phyloP scores from a whole-genome alignment of 2,329 filamentous ascomycete species.

The Apiospora pterosperma region DNA sequence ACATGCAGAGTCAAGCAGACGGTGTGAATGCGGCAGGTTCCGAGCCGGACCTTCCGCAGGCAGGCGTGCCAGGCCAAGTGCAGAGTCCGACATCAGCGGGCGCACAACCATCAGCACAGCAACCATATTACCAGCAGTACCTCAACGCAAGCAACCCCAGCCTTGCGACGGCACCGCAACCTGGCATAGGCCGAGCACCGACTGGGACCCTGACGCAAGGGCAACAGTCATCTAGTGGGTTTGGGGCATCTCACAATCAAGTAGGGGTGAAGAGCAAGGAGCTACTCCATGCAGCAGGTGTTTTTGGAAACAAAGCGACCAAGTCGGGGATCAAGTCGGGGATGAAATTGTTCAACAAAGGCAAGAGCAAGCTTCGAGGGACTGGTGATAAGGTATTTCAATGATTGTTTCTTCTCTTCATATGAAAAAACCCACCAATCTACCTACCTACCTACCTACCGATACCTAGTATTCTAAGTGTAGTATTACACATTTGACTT shows the following conservation, averaged over 20 bases:
- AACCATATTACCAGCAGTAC: constrained; percentile 56
- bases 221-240: constrained; percentile 40
- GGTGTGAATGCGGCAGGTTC: constrained; percentile 32
- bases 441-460: background rate
- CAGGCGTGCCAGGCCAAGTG: background rate
- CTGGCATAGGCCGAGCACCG: constrained; percentile 19
- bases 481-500: constrained; percentile 4
- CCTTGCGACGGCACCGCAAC: constrained; percentile 24
- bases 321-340: constrained; percentile 90
- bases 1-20: constrained; percentile 45
- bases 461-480: background rate
- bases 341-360: constrained; percentile 87
- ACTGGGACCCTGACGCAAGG: constrained; percentile 28
- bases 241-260: constrained; percentile 56
- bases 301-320: constrained; percentile 86
- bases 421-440: background rate
- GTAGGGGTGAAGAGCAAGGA: constrained; percentile 86
- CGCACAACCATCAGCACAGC: constrained; percentile 26
- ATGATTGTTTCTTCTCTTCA: constrained; percentile 42
- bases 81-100: constrained; percentile 8
- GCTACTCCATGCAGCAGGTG: constrained; percentile 79
- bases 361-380: constrained; percentile 75
- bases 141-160: constrained; percentile 43
- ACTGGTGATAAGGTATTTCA: constrained; percentile 86
- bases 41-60: constrained; percentile 15